Conservation (phyloP, 192 early-diverging fungal species). For the Dispira simplex region DNA sequence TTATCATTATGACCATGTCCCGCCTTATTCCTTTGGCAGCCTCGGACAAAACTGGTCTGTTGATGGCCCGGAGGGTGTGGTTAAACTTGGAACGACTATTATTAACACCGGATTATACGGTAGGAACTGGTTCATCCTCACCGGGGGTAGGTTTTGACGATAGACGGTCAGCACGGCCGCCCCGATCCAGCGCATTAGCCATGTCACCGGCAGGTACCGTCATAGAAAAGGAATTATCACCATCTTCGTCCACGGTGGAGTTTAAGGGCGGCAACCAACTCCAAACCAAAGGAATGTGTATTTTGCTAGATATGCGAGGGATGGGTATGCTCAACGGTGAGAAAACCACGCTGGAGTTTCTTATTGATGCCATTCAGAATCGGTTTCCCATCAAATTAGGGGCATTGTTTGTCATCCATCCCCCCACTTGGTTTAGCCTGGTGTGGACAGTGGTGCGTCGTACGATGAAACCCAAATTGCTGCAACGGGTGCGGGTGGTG, state of each 20-base stretch:
- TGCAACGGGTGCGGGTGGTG: constrained; percentile 1
- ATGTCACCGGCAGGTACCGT: no score
- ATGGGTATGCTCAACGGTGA: constrained; percentile 10
- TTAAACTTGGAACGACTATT: not conserved
- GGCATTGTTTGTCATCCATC: constrained; percentile 6
- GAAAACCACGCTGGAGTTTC: constrained; percentile 1
- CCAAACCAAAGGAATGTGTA: constrained; percentile 3
- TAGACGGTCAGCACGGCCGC: no score
- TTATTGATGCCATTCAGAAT: constrained; percentile 9
- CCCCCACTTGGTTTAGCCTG: constrained; percentile 3
- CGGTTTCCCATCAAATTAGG: constrained; percentile 9
- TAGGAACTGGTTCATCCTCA: no score
- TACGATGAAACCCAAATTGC: constrained; percentile 3
- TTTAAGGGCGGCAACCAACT: not conserved
- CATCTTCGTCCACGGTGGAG: no score
- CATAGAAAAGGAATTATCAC: no score
- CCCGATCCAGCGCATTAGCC: no score
- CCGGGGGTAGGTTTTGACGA: no score
- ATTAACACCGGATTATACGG: not conserved
- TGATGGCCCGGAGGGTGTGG: constrained; percentile 4
- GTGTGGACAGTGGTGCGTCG: constrained; percentile 7
- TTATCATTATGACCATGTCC: constrained; percentile 5
- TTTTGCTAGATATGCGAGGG: constrained; percentile 3
- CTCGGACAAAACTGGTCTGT: not conserved
- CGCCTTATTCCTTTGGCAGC: not conserved